Conservation (phyloP, 352 stramenopile genomes). For the Halophytophthora polymorphica region DNA sequence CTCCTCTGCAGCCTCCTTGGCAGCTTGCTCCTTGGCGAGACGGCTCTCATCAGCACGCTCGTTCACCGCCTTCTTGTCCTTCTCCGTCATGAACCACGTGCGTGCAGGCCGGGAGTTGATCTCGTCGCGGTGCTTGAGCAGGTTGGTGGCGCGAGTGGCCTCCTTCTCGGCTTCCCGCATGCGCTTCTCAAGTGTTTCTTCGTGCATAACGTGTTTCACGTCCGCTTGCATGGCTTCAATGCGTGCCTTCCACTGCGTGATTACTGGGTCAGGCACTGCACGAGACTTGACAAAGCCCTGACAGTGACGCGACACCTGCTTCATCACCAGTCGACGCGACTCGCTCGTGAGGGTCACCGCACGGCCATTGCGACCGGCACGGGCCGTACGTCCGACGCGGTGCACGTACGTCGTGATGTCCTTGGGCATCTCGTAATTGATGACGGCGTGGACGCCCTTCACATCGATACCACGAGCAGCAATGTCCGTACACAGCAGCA, state of each 20-base stretch:
- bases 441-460: constrained; percentile 95
- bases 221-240: constrained; percentile 83
- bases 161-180: constrained; percentile 90
- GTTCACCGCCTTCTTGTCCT: constrained; percentile 84
- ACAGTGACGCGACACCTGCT: constrained; percentile 90
- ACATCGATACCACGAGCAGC: constrained; percentile 98
- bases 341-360: constrained; percentile 90
- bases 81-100: constrained; percentile 92
- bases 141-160: constrained; percentile 83
- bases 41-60: constrained; percentile 68
- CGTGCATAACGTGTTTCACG: constrained; percentile 78
- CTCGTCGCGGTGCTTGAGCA: constrained; percentile 90
- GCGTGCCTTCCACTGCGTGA: constrained; percentile 82
- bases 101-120: constrained; percentile 83
- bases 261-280: constrained; percentile 84
- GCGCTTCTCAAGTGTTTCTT: constrained; percentile 89
- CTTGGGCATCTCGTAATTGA: constrained; percentile 99
- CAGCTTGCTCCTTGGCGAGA: constrained; percentile 38
- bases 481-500: constrained; percentile 98
- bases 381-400: constrained; percentile 97
- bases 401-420: constrained; percentile 98
- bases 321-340: constrained; percentile 90
- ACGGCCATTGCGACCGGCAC: constrained; percentile 92
- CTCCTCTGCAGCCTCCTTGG: constrained; percentile 29
- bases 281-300: constrained; percentile 90